Percentiles rank a stretch among this genome's conserved stretches.
Evolutionary conservation across 208 protist species (phyloP).

Genomic region (Acanthamoeba rhysodes): DNA sequence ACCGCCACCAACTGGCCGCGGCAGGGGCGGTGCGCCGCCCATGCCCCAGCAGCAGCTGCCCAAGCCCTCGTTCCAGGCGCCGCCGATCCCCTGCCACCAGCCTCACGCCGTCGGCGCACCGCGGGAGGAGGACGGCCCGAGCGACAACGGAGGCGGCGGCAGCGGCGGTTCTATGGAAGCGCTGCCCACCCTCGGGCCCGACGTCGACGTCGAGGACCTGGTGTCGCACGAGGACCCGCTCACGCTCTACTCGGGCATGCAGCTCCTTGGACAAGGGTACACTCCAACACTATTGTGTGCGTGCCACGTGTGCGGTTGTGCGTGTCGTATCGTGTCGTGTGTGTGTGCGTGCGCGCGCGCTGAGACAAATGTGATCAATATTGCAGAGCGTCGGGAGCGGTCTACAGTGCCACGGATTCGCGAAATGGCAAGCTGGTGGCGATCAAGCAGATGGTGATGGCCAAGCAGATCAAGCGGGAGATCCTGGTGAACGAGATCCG

Average conservation of each 20-base stretch:
- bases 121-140: conserved; percentile 1
- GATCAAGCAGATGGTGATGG: conserved; percentile 74
- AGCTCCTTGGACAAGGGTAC: conserved; percentile 62
- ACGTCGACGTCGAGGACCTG: conserved; percentile 34
- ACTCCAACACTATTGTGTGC: neutral
- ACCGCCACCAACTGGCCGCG: conserved; percentile 1
- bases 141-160: neutral
- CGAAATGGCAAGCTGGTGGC: conserved; percentile 46
- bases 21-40: neutral
- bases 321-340: neutral
- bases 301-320: neutral
- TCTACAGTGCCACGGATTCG: conserved; percentile 44
- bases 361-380: too few relatives aligned
- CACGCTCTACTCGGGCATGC: conserved; percentile 29
- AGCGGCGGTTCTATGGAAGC: neutral
- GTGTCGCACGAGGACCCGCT: conserved; percentile 54
- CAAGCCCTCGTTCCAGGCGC: neutral
- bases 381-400: conserved; percentile 62
- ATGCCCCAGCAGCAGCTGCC: neutral
- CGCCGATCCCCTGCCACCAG: neutral
- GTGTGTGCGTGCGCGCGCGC: neutral
- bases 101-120: neutral
- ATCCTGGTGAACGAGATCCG: conserved; percentile 62
- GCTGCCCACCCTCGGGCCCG: neutral
- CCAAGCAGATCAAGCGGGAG: conserved; percentile 67